Evolutionary conservation across 352 stramenopile species (phyloP).

Genomic region (Lagenidium sp.): DNA sequence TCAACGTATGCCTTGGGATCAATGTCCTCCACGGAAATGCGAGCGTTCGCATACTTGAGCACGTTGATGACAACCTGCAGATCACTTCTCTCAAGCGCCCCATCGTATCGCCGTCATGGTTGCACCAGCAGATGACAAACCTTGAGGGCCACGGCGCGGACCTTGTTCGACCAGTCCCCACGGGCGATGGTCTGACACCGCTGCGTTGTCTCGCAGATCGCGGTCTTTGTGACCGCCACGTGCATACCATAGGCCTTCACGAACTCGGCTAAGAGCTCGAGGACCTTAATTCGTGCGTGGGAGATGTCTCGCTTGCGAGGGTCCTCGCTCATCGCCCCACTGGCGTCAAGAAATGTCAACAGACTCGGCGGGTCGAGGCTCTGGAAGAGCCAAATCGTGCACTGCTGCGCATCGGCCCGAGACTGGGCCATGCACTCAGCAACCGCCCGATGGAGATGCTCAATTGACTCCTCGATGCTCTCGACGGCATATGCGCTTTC

Average conservation of each 20-base stretch:
- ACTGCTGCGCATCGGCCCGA: slow-evolving; percentile 47
- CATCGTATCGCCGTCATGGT: no score
- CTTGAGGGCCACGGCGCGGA: slow-evolving; percentile 38
- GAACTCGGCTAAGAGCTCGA: slow-evolving; percentile 40
- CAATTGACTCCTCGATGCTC: slow-evolving; percentile 53
- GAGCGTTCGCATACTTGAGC: slow-evolving; percentile 29
- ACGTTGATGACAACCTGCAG: slow-evolving; percentile 46
- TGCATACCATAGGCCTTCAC: slow-evolving; percentile 40
- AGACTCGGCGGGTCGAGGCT: slow-evolving; percentile 40
- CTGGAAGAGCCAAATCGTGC: slow-evolving; percentile 53
- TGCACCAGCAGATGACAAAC: slow-evolving; percentile 14
- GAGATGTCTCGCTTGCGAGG: slow-evolving; percentile 50
- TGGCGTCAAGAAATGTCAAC: slow-evolving; percentile 44
- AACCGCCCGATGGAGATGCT: slow-evolving; percentile 36
- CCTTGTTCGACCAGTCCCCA: slow-evolving; percentile 51
- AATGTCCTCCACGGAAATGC: slow-evolving; percentile 33
- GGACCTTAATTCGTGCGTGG: slow-evolving; percentile 28
- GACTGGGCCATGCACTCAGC: slow-evolving; percentile 44
- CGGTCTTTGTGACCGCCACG: slow-evolving; percentile 31
- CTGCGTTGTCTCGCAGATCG: slow-evolving; percentile 29
- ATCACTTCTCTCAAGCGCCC: no score
- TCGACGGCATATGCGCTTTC: slow-evolving; percentile 46
- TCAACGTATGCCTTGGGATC: slow-evolving; percentile 43
- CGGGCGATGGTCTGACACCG: slow-evolving; percentile 46
- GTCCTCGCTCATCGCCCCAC: slow-evolving; percentile 32